These are phyloP conservation scores for Mucor plumbeus DNA, from an alignment of 371 early-diverging fungal species.

Conservation along the genomic window DNA sequence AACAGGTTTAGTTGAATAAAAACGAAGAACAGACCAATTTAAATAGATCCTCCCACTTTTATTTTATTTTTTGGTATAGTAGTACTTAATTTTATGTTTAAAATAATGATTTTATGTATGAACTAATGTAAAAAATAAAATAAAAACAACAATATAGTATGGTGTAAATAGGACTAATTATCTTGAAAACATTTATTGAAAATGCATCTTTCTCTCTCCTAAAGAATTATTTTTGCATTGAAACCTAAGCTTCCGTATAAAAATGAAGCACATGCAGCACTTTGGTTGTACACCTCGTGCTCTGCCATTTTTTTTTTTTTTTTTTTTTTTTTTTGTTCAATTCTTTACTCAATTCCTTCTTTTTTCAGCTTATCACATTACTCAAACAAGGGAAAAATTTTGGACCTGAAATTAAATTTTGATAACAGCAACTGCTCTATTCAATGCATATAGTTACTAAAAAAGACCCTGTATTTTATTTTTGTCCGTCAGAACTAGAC, in stretches of 20 bases:
- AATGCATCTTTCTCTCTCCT: not conserved
- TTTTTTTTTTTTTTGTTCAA: not conserved
- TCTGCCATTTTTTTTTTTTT: not conserved
- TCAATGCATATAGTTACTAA: not conserved
- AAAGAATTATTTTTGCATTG: not conserved
- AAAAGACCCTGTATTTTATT: not conserved
- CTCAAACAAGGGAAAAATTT: not conserved
- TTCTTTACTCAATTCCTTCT: not conserved
- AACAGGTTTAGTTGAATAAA: constrained; percentile 4
- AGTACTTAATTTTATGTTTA: not conserved
- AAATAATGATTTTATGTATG: not conserved
- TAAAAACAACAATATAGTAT: not conserved
- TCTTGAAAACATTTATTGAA: not conserved
- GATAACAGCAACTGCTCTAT: not conserved
- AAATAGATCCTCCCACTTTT: not conserved
- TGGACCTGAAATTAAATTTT: not conserved
- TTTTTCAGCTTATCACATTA: not conserved
- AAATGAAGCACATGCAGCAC: constrained; percentile 13
- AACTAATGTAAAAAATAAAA: not conserved
- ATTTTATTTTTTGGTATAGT: not conserved
- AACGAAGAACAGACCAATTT: not conserved
- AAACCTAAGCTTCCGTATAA: not conserved
- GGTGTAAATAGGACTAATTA: not conserved
- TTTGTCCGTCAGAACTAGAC: not conserved
- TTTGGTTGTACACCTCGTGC: constrained; percentile 10